These are phyloP conservation scores for Calophaca sinica DNA, from an alignment of 306 rosid genomes.

Conservation along the genomic window DNA sequence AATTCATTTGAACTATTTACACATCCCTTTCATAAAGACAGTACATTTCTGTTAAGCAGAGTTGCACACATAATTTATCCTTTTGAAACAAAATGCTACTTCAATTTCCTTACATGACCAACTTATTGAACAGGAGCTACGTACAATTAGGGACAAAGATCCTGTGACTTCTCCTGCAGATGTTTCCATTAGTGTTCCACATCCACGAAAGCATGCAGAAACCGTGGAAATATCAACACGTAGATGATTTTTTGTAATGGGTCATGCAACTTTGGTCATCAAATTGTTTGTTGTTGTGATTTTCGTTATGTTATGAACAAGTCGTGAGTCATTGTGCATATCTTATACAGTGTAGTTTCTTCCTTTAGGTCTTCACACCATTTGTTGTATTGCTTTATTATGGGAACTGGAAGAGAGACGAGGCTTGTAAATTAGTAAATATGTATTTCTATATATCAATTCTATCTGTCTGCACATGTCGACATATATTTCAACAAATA, in stretches of 20 bases:
- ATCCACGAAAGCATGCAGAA: conserved; percentile 53
- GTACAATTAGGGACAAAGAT: conserved; percentile 70
- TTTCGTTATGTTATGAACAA: conserved; percentile 44
- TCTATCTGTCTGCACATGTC: conserved; percentile 12
- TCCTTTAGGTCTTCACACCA: conserved; percentile 17
- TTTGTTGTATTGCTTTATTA: conserved; percentile 42
- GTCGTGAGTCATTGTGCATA: conserved; percentile 53
- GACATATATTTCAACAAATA: conserved; percentile 10
- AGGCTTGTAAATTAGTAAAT: conserved; percentile 55
- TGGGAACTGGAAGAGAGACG: conserved; percentile 39
- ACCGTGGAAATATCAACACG: conserved; percentile 53
- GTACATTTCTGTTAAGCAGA: conserved; percentile 11
- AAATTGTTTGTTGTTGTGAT: conserved; percentile 46
- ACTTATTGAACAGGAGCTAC: conserved; percentile 65
- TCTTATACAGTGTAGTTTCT: conserved; percentile 33
- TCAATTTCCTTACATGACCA: conserved; percentile 21
- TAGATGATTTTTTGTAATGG: conserved; percentile 54
- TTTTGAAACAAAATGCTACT: background rate
- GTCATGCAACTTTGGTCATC: conserved; percentile 48
- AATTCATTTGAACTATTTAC: background rate
- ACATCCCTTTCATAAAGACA: background rate
- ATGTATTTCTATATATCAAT: conserved; percentile 12
- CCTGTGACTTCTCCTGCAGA: conserved; percentile 47
- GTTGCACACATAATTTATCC: background rate
- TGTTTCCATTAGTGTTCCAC: conserved; percentile 48